These are phyloP conservation scores for Cordyceps tenuipes DNA, from an alignment of 2,329 filamentous ascomycete species.

Conservation along the genomic window DNA sequence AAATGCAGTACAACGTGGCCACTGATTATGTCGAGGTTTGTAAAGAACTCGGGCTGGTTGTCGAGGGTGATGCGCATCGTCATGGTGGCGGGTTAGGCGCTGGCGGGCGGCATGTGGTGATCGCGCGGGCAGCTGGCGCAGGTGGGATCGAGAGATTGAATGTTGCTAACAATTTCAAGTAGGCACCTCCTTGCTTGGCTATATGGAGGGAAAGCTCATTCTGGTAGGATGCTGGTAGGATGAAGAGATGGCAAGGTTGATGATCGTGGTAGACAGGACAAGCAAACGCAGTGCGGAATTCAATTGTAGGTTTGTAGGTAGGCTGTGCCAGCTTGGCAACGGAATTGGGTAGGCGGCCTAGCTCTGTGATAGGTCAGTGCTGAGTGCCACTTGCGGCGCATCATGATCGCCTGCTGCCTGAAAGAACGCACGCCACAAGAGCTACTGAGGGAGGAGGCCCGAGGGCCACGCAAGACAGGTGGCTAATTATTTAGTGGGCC, in stretches of 20 bases:
- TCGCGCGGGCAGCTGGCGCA: neutral
- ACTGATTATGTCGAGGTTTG: constrained; percentile 66
- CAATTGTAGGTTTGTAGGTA: neutral
- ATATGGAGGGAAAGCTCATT: neutral
- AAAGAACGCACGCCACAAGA: neutral
- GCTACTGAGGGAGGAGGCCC: neutral
- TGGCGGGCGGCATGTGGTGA: neutral
- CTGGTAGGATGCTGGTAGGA: neutral
- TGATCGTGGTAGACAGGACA: neutral
- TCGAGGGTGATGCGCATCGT: constrained; percentile 60
- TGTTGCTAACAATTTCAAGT: neutral
- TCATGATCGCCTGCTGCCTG: neutral
- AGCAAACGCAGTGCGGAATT: neutral
- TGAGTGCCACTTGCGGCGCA: neutral
- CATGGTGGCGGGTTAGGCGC: constrained; percentile 36
- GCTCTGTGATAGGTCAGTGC: neutral
- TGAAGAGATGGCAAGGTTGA: neutral
- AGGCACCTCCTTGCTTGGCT: neutral
- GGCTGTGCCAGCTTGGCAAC: neutral
- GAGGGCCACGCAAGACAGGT: constrained; percentile 1
- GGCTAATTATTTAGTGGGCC: constrained; percentile 9
- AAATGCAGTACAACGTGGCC: constrained; percentile 51
- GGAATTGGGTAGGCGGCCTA: constrained; percentile 6
- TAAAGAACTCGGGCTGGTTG: constrained; percentile 62
- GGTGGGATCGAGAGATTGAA: neutral